A percentile compares a stretch with the other conserved stretches of the same genome.
Conservation (phyloP, 176 grass and related monocot genomes). For the Hordeum marinum region DNA sequence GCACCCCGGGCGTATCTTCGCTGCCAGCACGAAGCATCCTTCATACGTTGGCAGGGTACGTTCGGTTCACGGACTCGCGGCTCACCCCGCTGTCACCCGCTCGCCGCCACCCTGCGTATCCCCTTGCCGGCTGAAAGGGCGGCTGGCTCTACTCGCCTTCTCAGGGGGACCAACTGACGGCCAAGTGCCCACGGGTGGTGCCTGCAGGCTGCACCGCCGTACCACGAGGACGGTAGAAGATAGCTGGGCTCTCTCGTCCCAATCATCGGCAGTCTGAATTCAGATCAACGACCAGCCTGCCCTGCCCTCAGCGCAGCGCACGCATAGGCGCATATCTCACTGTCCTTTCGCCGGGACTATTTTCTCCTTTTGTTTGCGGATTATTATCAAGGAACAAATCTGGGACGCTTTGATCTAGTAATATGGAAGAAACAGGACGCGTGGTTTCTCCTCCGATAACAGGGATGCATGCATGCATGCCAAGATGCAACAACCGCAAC, state of each 20-base stretch:
- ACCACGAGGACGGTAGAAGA: not conserved
- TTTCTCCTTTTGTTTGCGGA: too few species aligned
- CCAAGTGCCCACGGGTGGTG: constrained; percentile 12
- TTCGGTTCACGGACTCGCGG: too few species aligned
- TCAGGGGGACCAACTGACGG: constrained; percentile 16
- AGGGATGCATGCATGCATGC: not conserved
- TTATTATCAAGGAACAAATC: too few species aligned
- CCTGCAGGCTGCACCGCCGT: not conserved
- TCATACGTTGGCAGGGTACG: constrained; percentile 16
- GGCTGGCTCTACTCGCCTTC: not conserved
- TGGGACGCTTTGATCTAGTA: not conserved
- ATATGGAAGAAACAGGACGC: not conserved
- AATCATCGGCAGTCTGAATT: not conserved
- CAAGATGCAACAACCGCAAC: constrained; percentile 26
- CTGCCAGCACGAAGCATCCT: constrained; percentile 21
- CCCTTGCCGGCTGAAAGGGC: not conserved
- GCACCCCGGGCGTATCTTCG: not conserved
- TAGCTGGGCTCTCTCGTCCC: not conserved
- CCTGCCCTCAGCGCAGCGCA: too few species aligned
- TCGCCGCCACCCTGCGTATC: not conserved
- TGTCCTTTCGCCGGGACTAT: too few species aligned
- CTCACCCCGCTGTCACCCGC: not conserved
- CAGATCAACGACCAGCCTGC: not conserved
- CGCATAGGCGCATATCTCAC: not conserved
- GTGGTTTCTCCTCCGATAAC: constrained; percentile 11